These are phyloP conservation scores for Echeveria elegans DNA, from an alignment of 164 flowering plant genomes.

Conservation along the genomic window DNA sequence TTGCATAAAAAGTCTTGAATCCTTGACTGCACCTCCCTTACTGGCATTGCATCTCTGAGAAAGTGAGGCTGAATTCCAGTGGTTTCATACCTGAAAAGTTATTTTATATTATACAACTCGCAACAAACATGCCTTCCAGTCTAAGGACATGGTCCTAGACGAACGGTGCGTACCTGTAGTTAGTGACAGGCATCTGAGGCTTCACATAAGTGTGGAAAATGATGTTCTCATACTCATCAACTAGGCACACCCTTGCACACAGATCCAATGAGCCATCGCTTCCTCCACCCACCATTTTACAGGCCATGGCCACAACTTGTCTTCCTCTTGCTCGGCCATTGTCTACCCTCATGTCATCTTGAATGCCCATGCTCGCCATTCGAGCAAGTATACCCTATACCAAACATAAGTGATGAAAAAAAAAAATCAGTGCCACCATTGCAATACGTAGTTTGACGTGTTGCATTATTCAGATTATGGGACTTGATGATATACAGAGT, in stretches of 20 bases:
- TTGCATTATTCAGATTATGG: neutral
- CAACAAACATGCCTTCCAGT: neutral
- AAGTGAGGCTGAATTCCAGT: slow-evolving; percentile 75
- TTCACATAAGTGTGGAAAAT: slow-evolving; percentile 69
- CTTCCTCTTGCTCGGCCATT: slow-evolving; percentile 28
- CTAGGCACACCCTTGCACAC: slow-evolving; percentile 77
- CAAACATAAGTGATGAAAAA: neutral
- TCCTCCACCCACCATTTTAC: slow-evolving; percentile 96
- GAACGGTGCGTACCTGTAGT: slow-evolving; percentile 40
- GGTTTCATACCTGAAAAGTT: slow-evolving; percentile 47
- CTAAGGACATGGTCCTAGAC: neutral
- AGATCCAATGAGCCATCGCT: slow-evolving; percentile 75
- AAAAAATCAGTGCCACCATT: neutral
- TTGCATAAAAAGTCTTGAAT: slow-evolving; percentile 82
- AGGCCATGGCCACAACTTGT: slow-evolving; percentile 56
- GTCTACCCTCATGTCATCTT: slow-evolving; percentile 33
- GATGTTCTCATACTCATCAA: slow-evolving; percentile 62
- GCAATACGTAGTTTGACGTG: neutral
- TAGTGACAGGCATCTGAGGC: slow-evolving; percentile 64
- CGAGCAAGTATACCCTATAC: slow-evolving; percentile 21
- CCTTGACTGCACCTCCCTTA: slow-evolving; percentile 53
- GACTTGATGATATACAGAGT: slow-evolving; percentile 16
- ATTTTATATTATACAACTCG: neutral
- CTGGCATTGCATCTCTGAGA: slow-evolving; percentile 67
- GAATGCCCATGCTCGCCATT: slow-evolving; percentile 42